Base-by-base conservation (phyloP, 1,139 yeast species). In the Kodamaea suecica region DNA sequence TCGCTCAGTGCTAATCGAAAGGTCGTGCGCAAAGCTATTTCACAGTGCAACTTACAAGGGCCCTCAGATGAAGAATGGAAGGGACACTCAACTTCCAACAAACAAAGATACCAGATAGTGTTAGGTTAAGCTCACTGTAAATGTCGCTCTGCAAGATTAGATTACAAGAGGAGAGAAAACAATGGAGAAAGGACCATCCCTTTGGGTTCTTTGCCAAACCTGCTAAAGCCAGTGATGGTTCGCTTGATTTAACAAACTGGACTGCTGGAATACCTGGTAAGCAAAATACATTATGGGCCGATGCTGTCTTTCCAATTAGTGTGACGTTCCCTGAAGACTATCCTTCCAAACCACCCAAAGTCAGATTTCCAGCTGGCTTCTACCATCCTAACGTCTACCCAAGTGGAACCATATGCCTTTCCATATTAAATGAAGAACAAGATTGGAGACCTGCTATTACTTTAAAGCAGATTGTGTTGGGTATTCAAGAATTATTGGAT, bases 381-480 rank as follows among this genome's bases (percentile, higher is more conserved):
- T 92, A 88, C 62, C 98, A 92, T 59, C 98, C 98, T 3, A 92
- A 92, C 51, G 94, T 92, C 5, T 92, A 92, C 50, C 98, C 98
- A 1, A 84, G 95, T 41, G 98, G 98, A 1, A 92, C 97, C 1
- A 82, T 92, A 27, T 92, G 98, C 61, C 73, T 92, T 33, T 83
- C 95, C 36, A 92, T 94, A 41, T 70, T 92, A 55, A 94, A 92
- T 57, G 98, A 92, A 58, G 94, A 84, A 35, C 95, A 90, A 58
- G 98, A 87, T 57, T 94, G 99, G 99, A 78, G 95, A 54, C 98
- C 99, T 1, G 96, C 97, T 7, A 83, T 92, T 45, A 87, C 96
- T 11, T 65, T 94, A 50, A 88, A 87, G 55, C 96, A 92, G 56
- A 83, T 94, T 40, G 80, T 85, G 3, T 66, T 88, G 45, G 99